Base-by-base conservation (phyloP, 2,329 filamentous ascomycete genomes). In the Alternaria gaisen region DNA sequence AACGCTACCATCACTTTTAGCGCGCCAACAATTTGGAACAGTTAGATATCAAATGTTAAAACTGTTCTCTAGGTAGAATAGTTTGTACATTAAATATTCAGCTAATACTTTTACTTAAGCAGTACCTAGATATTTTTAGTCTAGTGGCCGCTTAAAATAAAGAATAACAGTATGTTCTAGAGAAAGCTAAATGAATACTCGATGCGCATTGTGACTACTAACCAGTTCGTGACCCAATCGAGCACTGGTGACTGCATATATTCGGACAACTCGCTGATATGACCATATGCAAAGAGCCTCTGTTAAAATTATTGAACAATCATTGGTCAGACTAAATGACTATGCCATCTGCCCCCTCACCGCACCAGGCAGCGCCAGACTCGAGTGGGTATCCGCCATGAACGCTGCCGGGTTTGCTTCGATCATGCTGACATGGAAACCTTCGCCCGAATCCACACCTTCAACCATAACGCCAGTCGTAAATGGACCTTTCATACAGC, bases 381-480 rank as follows among this genome's bases (percentile, higher is more conserved):
- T 83, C 3, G 84, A 84, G 76, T 87, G 85, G 5, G 82, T 80
- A 68, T 87, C 85, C 41, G 83, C 79, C 70, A 86, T 85, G 77
- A 86, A 87, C 16, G 69, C 79, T 14, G 69, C 60, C 1, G 85
- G 84, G 67, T 85, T 80, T 44, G 74, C 72, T 76, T 86, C 84
- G 56, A 87, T 86, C 76, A 82, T 73, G 36, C 67, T 70, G 36
- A 87, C 80, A 26, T 77, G 78, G 73, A 87, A 87, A 3, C 83
- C 84, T 22, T 72, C 76, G 4, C 82, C 83, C 3, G 81, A 82
- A 68, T 85, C 83, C 42, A 70, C 65, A 14, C 81, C 82, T 28
- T 81, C 77, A 22, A 78, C 75, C 82, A 64, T 80, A 58, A 74
- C 68, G 14, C 72, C 72, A 3, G 70, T 72, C 2, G 51, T 55